Percentiles rank a stretch among this genome's conserved stretches.
Conservation (phyloP, 1,139 yeast genomes). For the Taphrina deformans region DNA sequence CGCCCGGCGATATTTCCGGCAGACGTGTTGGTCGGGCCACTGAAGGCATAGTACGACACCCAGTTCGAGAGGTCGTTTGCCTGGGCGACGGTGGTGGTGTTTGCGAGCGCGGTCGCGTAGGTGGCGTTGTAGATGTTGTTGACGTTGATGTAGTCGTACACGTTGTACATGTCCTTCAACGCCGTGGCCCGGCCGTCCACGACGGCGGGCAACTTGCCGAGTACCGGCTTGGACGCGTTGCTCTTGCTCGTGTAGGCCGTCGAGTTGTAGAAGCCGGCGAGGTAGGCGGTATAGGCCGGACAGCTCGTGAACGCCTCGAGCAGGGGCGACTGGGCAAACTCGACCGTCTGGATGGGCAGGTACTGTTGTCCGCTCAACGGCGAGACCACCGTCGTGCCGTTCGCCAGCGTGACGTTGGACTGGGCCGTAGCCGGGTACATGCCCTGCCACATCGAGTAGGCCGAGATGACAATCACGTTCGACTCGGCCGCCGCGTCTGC, state of each 20-base stretch:
- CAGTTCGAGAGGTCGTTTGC: constrained; percentile 27
- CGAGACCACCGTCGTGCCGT: constrained; percentile 28
- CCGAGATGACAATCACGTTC: constrained; percentile 28
- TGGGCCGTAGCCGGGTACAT: constrained; percentile 26
- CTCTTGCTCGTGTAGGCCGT: constrained; percentile 9
- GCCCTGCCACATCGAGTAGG: constrained; percentile 33
- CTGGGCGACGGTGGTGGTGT: constrained; percentile 14
- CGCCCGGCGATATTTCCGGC: constrained; percentile 31
- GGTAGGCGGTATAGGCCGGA: constrained; percentile 17
- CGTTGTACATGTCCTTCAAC: constrained; percentile 31
- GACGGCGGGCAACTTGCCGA: background rate
- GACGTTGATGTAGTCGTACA: constrained; percentile 31
- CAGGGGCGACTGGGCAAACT: constrained; percentile 26
- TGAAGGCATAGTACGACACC: constrained; percentile 29
- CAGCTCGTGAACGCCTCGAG: constrained; percentile 29
- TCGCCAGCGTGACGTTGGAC: constrained; percentile 20
- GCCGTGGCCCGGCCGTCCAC: constrained; percentile 21
- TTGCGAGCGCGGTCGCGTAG: background rate
- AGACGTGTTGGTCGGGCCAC: constrained; percentile 8
- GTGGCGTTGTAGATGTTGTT: constrained; percentile 29
- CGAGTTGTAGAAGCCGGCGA: constrained; percentile 19
- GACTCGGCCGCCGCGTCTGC: constrained; percentile 29
- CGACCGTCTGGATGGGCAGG: constrained; percentile 27
- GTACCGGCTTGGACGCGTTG: background rate
- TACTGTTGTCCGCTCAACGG: constrained; percentile 31